A percentile compares a stretch with the other conserved stretches of the same genome.
Conservation (phyloP, 2,329 filamentous ascomycete species). For the Madurella mycetomatis region DNA sequence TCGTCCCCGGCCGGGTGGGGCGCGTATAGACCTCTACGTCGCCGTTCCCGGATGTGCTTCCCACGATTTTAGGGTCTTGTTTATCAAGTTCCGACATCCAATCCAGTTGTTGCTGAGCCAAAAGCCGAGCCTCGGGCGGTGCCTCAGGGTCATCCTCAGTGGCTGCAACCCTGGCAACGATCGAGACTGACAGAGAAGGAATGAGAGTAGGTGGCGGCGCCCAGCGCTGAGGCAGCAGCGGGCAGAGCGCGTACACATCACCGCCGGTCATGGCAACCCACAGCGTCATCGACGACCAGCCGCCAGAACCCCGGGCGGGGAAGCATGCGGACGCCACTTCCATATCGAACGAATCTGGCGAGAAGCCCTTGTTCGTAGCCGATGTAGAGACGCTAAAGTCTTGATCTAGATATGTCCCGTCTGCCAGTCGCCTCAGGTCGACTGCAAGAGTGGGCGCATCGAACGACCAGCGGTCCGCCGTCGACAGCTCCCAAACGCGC, state of each 20-base stretch:
- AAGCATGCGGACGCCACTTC: conserved; percentile 89
- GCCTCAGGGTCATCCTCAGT: conserved; percentile 56
- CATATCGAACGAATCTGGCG: conserved; percentile 87
- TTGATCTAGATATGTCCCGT: conserved; percentile 75
- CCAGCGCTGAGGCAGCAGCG: conserved; percentile 83
- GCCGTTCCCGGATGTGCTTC: conserved; percentile 46
- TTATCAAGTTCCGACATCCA: conserved; percentile 64
- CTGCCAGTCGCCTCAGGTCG: conserved; percentile 82
- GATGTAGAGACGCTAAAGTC: conserved; percentile 75
- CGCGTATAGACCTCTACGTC: conserved; percentile 53
- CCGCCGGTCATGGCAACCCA: conserved; percentile 96
- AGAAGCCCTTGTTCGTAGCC: conserved; percentile 75
- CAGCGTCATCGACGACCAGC: conserved; percentile 93
- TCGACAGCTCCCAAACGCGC: conserved; percentile 83
- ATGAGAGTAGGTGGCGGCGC: conserved; percentile 70
- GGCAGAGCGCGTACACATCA: conserved; percentile 89
- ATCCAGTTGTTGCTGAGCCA: conserved; percentile 60
- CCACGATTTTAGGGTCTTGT: conserved; percentile 56
- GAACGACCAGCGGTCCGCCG: conserved; percentile 81
- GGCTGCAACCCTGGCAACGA: conserved; percentile 67
- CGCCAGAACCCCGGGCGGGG: conserved; percentile 60
- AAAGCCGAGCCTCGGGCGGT: conserved; percentile 48
- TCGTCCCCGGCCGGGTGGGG: conserved; percentile 52
- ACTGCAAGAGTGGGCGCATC: conserved; percentile 77
- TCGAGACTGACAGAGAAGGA: conserved; percentile 75